Percentiles rank a stretch among this genome's conserved stretches.
phyloP scores from a whole-genome alignment of 2,329 filamentous ascomycete species.

The Amphichorda felina region DNA sequence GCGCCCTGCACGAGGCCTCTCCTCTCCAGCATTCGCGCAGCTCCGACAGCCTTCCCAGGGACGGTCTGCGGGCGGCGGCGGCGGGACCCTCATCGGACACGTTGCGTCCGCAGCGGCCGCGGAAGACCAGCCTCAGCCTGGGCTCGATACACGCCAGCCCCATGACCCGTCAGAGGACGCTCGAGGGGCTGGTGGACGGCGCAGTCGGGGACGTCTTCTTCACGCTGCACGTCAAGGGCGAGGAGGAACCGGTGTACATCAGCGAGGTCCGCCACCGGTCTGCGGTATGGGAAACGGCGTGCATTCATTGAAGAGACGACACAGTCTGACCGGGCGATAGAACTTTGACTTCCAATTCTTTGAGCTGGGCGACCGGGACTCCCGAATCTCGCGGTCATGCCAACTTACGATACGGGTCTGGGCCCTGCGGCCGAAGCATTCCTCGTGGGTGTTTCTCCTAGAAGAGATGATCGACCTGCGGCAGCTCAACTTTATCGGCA shows the following conservation, averaged over 20 bases:
- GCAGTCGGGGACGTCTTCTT: constrained; percentile 84
- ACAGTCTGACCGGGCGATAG: constrained; percentile 16
- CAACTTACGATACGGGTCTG: constrained; percentile 61
- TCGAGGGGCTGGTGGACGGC: constrained; percentile 60
- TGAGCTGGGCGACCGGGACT: constrained; percentile 53
- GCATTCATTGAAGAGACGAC: neutral
- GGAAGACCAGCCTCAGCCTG: constrained; percentile 37
- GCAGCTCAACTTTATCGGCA: constrained; percentile 68
- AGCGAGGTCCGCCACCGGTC: constrained; percentile 70
- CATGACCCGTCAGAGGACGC: constrained; percentile 53
- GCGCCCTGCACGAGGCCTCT: constrained; percentile 31
- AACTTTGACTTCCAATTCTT: constrained; percentile 88
- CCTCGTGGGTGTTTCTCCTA: constrained; percentile 51
- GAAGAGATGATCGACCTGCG: constrained; percentile 62
- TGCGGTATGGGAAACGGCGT: constrained; percentile 37
- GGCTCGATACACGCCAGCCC: constrained; percentile 26
- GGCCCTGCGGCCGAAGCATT: constrained; percentile 42
- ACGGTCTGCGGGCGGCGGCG: constrained; percentile 3
- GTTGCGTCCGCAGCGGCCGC: constrained; percentile 15
- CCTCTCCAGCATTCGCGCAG: constrained; percentile 45
- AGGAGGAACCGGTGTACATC: constrained; percentile 71
- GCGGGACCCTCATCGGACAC: neutral
- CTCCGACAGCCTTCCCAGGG: constrained; percentile 32
- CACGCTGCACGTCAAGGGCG: constrained; percentile 58
- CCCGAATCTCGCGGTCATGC: constrained; percentile 53